These are phyloP conservation scores for Atractiella rhizophila DNA, from an alignment of 768 basidiomycete genomes.

Conservation along the genomic window DNA sequence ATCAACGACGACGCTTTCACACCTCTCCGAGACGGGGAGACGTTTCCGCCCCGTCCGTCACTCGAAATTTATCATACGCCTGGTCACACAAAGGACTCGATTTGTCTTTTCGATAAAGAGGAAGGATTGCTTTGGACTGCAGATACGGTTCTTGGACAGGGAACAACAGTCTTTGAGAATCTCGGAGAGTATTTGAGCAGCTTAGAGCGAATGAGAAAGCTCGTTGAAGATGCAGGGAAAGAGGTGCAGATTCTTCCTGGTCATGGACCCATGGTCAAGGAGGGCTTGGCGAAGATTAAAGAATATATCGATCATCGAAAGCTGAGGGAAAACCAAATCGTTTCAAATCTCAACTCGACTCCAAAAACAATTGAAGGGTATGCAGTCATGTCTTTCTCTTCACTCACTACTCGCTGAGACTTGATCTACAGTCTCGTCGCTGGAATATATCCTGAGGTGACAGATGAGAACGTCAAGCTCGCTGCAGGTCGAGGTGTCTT, in stretches of 20 bases:
- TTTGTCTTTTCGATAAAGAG: constrained; percentile 42
- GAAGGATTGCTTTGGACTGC: constrained; percentile 48
- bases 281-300: constrained; percentile 37
- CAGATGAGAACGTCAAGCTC: too few species aligned
- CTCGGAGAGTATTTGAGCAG: constrained; percentile 42
- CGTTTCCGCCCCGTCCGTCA: constrained; percentile 22
- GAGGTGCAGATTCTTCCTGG: constrained; percentile 43
- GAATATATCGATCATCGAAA: constrained; percentile 57
- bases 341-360: too few species aligned
- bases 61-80: constrained; percentile 54
- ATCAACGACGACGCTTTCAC: background rate
- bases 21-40: background rate
- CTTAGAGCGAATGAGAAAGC: constrained; percentile 24
- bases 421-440: too few species aligned
- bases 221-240: background rate
- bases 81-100: constrained; percentile 70
- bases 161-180: constrained; percentile 70
- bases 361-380: too few species aligned
- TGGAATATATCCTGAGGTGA: too few species aligned
- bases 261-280: constrained; percentile 52
- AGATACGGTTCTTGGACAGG: constrained; percentile 72
- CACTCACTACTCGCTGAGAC: too few species aligned
- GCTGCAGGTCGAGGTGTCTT: too few species aligned
- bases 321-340: constrained; percentile 53
- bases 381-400: too few species aligned